A percentile compares a stretch with the other conserved stretches of the same genome.
Evolutionary conservation across 2,329 filamentous ascomycete genomes (phyloP).

Genomic region (Fusarium bulbicola): DNA sequence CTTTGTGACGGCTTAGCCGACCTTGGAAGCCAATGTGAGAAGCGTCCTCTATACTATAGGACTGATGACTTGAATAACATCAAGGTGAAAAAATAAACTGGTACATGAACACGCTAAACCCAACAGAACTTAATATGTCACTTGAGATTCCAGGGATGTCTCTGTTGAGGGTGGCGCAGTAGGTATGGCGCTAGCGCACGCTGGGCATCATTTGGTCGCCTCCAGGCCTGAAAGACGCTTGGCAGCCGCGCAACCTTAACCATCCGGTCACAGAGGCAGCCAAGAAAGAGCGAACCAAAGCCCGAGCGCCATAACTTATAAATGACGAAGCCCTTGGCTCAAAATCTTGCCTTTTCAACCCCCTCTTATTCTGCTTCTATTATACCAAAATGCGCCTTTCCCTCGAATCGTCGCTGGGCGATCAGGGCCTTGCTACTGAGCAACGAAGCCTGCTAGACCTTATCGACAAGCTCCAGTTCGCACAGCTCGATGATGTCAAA

Average conservation of each 20-base stretch:
- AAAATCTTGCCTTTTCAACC: neutral
- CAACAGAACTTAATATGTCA: neutral
- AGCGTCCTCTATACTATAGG: neutral
- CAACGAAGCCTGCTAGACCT: slow-evolving; percentile 66
- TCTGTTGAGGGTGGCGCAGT: slow-evolving; percentile 30
- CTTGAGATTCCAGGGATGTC: neutral
- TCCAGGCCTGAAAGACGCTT: slow-evolving; percentile 23
- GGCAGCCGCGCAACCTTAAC: slow-evolving; percentile 30
- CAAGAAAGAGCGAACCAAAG: slow-evolving; percentile 35
- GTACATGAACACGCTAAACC: neutral
- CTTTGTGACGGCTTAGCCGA: accelerated
- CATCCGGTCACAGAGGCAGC: slow-evolving; percentile 24
- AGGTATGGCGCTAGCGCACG: slow-evolving; percentile 5
- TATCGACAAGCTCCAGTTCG: slow-evolving; percentile 64
- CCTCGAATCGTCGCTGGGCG: slow-evolving; percentile 59
- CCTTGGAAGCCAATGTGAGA: accelerated
- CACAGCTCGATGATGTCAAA: slow-evolving; percentile 61
- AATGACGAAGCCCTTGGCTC: slow-evolving; percentile 29
- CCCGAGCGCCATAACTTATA: slow-evolving; percentile 32
- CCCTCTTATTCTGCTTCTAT: slow-evolving; percentile 31
- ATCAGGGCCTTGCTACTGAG: slow-evolving; percentile 61
- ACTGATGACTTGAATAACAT: accelerated
- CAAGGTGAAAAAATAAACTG: neutral
- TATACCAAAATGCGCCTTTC: slow-evolving; percentile 50
- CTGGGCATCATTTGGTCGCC: slow-evolving; percentile 26